A percentile compares a stretch with the other conserved stretches of the same genome.
These are phyloP conservation scores for Euptelea pleiosperma DNA, from an alignment of 164 flowering plant species.

Conservation along the genomic window DNA sequence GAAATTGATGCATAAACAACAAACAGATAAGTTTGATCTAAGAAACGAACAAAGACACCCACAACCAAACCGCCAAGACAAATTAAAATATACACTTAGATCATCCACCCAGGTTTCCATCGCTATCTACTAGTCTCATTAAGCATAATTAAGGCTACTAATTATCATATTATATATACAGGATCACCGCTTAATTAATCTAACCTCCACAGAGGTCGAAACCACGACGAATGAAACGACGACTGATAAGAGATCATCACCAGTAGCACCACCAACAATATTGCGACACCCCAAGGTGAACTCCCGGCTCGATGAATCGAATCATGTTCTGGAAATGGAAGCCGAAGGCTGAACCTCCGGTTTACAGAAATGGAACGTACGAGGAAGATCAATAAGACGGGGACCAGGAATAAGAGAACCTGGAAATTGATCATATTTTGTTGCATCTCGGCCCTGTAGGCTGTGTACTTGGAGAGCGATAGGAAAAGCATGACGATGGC, in stretches of 20 bases:
- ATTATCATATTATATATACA: no score
- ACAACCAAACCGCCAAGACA: no score
- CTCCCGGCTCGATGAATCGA: slow-evolving; percentile 22
- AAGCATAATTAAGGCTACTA: no score
- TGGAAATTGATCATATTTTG: slow-evolving; percentile 29
- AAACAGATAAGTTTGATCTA: no score
- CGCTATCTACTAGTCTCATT: no score
- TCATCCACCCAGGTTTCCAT: no score
- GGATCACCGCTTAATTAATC: background rate
- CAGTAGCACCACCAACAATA: slow-evolving; percentile 44
- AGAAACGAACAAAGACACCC: no score
- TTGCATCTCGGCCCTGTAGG: slow-evolving; percentile 35
- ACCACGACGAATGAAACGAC: slow-evolving; percentile 55
- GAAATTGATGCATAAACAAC: no score
- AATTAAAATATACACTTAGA: no score
- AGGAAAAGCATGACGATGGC: slow-evolving; percentile 50
- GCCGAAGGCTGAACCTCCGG: slow-evolving; percentile 15
- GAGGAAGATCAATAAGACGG: slow-evolving; percentile 38
- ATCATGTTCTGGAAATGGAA: slow-evolving; percentile 11
- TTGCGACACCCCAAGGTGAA: slow-evolving; percentile 61
- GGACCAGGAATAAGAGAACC: slow-evolving; percentile 40
- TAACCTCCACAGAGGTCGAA: slow-evolving; percentile 30
- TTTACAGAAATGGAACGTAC: slow-evolving; percentile 19
- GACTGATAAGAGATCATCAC: slow-evolving; percentile 63
- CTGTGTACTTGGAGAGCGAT: slow-evolving; percentile 40